Conservation (phyloP, 768 basidiomycete genomes). For the Mycena filopes region DNA sequence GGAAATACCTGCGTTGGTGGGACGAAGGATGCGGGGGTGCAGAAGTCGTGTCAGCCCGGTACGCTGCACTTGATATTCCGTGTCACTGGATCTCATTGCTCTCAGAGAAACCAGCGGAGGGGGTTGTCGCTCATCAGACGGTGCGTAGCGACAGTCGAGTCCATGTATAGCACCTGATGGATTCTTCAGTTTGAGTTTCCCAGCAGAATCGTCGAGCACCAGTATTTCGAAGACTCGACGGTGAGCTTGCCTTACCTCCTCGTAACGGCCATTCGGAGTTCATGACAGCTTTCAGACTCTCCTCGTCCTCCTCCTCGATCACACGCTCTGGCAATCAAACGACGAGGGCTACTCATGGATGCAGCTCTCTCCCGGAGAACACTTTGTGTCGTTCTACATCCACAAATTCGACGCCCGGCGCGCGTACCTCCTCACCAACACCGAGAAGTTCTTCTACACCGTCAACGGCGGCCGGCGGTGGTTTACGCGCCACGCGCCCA, state of each 20-base stretch:
- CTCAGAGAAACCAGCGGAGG: constrained; percentile 71
- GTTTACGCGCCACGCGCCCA: constrained; percentile 66
- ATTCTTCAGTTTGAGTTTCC: constrained; percentile 71
- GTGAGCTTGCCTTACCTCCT: constrained; percentile 48
- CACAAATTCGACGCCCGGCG: constrained; percentile 85
- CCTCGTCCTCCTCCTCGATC: constrained; percentile 80
- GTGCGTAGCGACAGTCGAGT: constrained; percentile 51
- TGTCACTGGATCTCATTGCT: not conserved
- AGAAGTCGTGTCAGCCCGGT: constrained; percentile 86
- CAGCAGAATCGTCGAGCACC: constrained; percentile 70
- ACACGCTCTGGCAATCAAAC: constrained; percentile 89
- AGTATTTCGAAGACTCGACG: constrained; percentile 85
- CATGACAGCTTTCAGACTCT: constrained; percentile 67
- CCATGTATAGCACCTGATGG: not conserved
- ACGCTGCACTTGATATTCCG: constrained; percentile 42
- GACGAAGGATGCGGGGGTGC: constrained; percentile 72
- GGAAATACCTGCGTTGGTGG: constrained; percentile 88
- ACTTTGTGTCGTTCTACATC: constrained; percentile 86
- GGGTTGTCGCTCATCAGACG: constrained; percentile 77
- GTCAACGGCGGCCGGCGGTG: constrained; percentile 83
- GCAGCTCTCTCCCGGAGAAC: constrained; percentile 65
- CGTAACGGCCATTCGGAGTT: not conserved
- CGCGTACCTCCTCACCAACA: constrained; percentile 88
- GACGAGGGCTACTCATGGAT: constrained; percentile 96
- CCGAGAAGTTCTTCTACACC: constrained; percentile 75